A percentile compares a stretch with the other conserved stretches of the same genome.
Conservation (phyloP, 2,329 filamentous ascomycete species). For the Aspergillus novofumigatus region DNA sequence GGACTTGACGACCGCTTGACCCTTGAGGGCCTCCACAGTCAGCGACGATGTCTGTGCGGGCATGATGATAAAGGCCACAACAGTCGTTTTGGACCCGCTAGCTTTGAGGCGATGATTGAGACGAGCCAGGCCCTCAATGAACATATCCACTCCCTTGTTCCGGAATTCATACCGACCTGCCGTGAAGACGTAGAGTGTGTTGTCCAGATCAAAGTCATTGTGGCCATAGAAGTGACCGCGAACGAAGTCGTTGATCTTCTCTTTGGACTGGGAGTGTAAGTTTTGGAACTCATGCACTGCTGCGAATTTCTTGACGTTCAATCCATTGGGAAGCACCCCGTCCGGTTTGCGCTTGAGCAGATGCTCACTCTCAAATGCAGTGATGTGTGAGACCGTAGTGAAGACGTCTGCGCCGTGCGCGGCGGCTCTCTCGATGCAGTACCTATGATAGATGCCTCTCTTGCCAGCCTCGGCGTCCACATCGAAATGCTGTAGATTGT, state of each 20-base stretch:
- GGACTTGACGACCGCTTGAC: slow-evolving; percentile 95
- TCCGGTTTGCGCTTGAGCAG: slow-evolving; percentile 96
- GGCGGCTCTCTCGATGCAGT: slow-evolving; percentile 94
- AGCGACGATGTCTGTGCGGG: slow-evolving; percentile 92
- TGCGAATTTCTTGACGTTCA: slow-evolving; percentile 98
- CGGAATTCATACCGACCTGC: slow-evolving; percentile 95
- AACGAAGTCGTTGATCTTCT: slow-evolving; percentile 97
- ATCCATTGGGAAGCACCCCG: slow-evolving; percentile 89
- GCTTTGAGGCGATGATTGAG: slow-evolving; percentile 89
- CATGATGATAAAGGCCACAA: slow-evolving; percentile 98
- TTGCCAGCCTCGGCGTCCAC: slow-evolving; percentile 95
- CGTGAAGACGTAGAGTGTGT: slow-evolving; percentile 97
- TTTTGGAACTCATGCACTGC: slow-evolving; percentile 99
- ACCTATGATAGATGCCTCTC: slow-evolving; percentile 96
- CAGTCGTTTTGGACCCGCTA: slow-evolving; percentile 80
- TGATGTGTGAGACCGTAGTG: slow-evolving; percentile 98
- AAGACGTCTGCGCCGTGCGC: slow-evolving; percentile 94
- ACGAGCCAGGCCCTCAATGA: slow-evolving; percentile 91
- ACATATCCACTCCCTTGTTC: slow-evolving; percentile 99
- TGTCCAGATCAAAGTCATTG: slow-evolving; percentile 94
- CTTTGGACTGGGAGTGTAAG: slow-evolving; percentile 90
- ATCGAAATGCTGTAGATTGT: slow-evolving; percentile 95
- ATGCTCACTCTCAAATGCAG: slow-evolving; percentile 96
- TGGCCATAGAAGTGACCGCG: slow-evolving; percentile 98
- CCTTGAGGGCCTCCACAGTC: slow-evolving; percentile 91